Evolutionary conservation across 495 filamentous ascomycete species (phyloP), one percentile per base, ranked within the genome.

Genomic region (Aspergillus nanangensis): DNA sequence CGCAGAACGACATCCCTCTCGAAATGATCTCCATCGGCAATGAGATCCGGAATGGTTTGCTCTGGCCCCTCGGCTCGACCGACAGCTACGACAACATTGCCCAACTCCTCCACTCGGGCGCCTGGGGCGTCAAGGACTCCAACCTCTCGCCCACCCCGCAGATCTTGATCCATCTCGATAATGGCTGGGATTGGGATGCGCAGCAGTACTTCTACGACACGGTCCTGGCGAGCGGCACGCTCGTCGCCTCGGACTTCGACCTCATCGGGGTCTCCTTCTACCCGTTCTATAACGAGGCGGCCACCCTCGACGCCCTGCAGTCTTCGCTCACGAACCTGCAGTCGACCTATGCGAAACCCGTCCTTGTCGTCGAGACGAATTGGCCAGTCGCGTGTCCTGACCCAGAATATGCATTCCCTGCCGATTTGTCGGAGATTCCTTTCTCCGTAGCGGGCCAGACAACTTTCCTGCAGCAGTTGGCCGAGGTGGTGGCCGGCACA

Each of bases 211-310:
- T 78, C 58, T 86, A 85, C 60, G 72, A 72, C 15, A 71, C 72
- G 3, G 74, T 79, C 3, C 62, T 84, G 1, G 72, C 61, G 10
- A 52, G 71, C n/a, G 79, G 76, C 3, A 64, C 71, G 1, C 68
- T 86, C 1, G 45, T 58, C 3, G 55, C 69, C 1, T 65, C 75
- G 2, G 81, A 85, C 52, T 86, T 81, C 47, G 83, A 87, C 61
- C 72, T 80, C 51, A 84, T 86, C 62, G 83, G 82, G 10, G 77
- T 87, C 2, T 83, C 80, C 1, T 87, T 79, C 61, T 86, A 87
- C 65, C 84, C 83, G 5, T 88, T 84, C 66, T 86, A 73, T 55
- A 72, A 67, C 55, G 60, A 62, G 0, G 59, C 48, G 14, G 81
- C 82, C 14, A 82, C 76, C 0, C 72, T 86, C 4, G 54, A 74